phyloP scores from a whole-genome alignment of 2,329 filamentous ascomycete genomes.

The Fusarium sp. region DNA sequence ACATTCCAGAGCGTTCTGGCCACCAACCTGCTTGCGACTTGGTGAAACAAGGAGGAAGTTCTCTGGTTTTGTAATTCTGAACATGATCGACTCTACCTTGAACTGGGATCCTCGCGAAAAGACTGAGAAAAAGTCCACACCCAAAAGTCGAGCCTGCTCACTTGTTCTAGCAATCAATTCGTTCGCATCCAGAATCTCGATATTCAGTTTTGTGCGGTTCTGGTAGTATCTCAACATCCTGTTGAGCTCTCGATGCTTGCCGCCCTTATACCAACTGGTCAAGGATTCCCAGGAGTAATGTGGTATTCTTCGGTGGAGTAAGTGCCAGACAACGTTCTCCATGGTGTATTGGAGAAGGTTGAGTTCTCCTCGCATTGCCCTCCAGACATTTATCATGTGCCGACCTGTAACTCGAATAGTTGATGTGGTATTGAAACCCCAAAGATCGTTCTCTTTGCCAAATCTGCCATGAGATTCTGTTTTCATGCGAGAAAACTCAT shows the following conservation, averaged over 20 bases:
- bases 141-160: constrained; percentile 91
- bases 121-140: constrained; percentile 97
- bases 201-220: constrained; percentile 79
- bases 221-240: constrained; percentile 85
- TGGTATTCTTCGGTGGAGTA: constrained; percentile 87
- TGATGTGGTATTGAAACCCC: constrained; percentile 95
- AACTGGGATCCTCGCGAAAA: constrained; percentile 96
- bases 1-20: constrained; percentile 94
- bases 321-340: constrained; percentile 94
- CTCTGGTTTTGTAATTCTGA: constrained; percentile 96
- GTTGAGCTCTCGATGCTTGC: constrained; percentile 74
- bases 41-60: constrained; percentile 93
- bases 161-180: constrained; percentile 90
- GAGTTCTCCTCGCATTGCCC: constrained; percentile 93
- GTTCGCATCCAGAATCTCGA: constrained; percentile 92
- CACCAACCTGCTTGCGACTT: constrained; percentile 89
- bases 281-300: constrained; percentile 85
- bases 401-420: constrained; percentile 92
- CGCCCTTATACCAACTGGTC: constrained; percentile 83
- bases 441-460: constrained; percentile 87
- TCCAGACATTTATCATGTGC: constrained; percentile 97
- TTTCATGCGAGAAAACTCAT: constrained; percentile 92
- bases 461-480: constrained; percentile 84
- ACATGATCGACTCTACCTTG: constrained; percentile 99
- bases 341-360: constrained; percentile 94